A percentile compares a stretch with the other conserved stretches of the same genome.
Conservation (phyloP, 1,139 yeast species). For the Geotrichum phurueaensis region DNA sequence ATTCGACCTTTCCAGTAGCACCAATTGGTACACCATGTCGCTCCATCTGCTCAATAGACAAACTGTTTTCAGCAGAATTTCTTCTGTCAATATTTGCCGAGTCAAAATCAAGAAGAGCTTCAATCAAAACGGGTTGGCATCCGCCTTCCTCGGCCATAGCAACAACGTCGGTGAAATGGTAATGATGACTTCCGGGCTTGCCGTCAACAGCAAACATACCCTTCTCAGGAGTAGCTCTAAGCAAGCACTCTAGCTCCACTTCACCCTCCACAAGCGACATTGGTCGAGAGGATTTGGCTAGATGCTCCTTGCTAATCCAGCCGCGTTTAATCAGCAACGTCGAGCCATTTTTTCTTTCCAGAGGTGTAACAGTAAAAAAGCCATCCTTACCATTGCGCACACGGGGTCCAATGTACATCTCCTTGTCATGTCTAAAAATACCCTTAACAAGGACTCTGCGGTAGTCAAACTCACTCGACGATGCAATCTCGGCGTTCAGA, state of each 20-base stretch:
- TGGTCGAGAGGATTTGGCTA: constrained; percentile 58
- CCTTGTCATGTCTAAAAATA: constrained; percentile 74
- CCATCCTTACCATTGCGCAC: constrained; percentile 71
- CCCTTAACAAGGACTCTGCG: constrained; percentile 72
- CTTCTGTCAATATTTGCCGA: constrained; percentile 45
- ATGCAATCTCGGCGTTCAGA: constrained; percentile 36
- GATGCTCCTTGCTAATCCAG: constrained; percentile 75
- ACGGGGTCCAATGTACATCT: constrained; percentile 89
- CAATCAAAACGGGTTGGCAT: constrained; percentile 69
- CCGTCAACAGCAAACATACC: constrained; percentile 72
- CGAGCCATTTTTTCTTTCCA: constrained; percentile 46
- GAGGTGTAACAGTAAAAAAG: constrained; percentile 74
- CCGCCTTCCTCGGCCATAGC: constrained; percentile 71
- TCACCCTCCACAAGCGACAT: constrained; percentile 72
- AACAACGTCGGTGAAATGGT: constrained; percentile 64
- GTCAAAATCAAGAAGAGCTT: constrained; percentile 54
- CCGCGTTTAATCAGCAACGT: constrained; percentile 77
- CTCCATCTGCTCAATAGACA: constrained; percentile 35
- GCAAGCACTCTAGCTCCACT: constrained; percentile 65
- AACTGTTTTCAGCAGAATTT: constrained; percentile 27
- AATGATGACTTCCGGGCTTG: constrained; percentile 44
- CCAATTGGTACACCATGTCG: constrained; percentile 90
- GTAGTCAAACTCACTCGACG: constrained; percentile 70
- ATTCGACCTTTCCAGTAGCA: constrained; percentile 66
- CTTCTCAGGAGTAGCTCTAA: constrained; percentile 64